phyloP scores from a whole-genome alignment of 2,329 filamentous ascomycete species.

The Sodiomyces alkalinus region DNA sequence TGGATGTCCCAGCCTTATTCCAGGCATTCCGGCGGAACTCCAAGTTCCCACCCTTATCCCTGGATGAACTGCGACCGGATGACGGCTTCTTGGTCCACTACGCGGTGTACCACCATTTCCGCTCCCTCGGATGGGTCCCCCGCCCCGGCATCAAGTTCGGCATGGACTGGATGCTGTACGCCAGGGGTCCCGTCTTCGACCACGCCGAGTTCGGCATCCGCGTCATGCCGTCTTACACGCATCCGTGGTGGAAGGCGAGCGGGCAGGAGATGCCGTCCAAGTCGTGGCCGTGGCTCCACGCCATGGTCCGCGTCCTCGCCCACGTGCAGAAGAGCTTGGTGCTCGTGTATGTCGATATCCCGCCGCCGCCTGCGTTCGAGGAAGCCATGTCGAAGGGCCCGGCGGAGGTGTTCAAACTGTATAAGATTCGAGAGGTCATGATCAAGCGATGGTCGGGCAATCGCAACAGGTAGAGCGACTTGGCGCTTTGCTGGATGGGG shows the following conservation, averaged over 20 bases:
- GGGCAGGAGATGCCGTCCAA: slow-evolving; percentile 32
- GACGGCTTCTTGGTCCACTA: slow-evolving; percentile 80
- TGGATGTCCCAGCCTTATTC: slow-evolving; percentile 44
- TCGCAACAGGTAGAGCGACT: slow-evolving; percentile 37
- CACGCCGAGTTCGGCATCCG: slow-evolving; percentile 88
- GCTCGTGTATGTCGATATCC: slow-evolving; percentile 82
- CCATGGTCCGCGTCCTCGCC: slow-evolving; percentile 74
- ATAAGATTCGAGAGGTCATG: slow-evolving; percentile 66
- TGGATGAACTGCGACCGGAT: slow-evolving; percentile 45
- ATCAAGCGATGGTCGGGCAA: slow-evolving; percentile 77
- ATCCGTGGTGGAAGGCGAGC: slow-evolving; percentile 53
- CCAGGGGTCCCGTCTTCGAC: slow-evolving; percentile 81
- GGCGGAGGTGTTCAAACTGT: slow-evolving; percentile 47
- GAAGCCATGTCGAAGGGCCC: slow-evolving; percentile 37
- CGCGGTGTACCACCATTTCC: slow-evolving; percentile 87
- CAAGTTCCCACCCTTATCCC: slow-evolving; percentile 44
- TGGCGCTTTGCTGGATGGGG: no score
- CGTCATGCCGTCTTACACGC: slow-evolving; percentile 67
- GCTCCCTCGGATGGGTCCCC: slow-evolving; percentile 88
- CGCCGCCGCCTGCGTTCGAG: slow-evolving; percentile 41
- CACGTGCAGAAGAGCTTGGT: slow-evolving; percentile 86
- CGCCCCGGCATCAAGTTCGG: slow-evolving; percentile 89
- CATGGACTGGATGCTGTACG: slow-evolving; percentile 88
- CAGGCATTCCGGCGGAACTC: slow-evolving; percentile 53
- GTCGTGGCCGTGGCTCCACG: slow-evolving; percentile 75